phyloP scores from a whole-genome alignment of 805 yeast genomes.

The Hanseniaspora clermontiae region DNA sequence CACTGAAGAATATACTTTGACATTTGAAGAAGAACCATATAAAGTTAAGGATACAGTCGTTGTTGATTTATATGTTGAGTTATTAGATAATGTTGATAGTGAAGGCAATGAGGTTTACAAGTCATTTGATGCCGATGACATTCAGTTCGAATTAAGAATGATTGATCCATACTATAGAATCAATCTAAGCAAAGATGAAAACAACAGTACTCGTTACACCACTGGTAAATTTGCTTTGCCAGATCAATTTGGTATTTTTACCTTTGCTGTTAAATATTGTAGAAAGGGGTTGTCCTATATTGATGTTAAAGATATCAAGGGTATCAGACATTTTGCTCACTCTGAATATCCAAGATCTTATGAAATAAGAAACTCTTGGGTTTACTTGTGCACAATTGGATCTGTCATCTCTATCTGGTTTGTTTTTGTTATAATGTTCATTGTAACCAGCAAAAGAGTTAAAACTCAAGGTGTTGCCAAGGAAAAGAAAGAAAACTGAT shows the following conservation, averaged over 20 bases:
- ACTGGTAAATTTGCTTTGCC: constrained; percentile 58
- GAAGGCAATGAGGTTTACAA: constrained; percentile 37
- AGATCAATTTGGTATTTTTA: constrained; percentile 94
- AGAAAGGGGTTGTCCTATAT: constrained; percentile 65
- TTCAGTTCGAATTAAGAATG: constrained; percentile 79
- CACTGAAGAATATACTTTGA: constrained; percentile 14
- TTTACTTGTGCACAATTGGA: constrained; percentile 60
- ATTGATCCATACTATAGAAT: constrained; percentile 90
- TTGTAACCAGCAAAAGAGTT: constrained; percentile 20
- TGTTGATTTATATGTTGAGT: constrained; percentile 37
- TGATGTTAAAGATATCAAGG: constrained; percentile 52
- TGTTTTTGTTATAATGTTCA: constrained; percentile 54
- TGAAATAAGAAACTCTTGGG: constrained; percentile 89
- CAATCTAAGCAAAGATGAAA: constrained; percentile 37
- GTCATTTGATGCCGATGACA: constrained; percentile 49
- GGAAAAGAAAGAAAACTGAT: constrained; percentile 6
- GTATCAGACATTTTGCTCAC: constrained; percentile 88
- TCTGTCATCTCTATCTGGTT: constrained; percentile 69
- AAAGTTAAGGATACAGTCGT: constrained; percentile 61
- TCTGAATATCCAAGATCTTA: constrained; percentile 89
- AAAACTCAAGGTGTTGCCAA: not conserved
- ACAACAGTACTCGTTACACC: constrained; percentile 39
- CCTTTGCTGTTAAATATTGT: constrained; percentile 65
- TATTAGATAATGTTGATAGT: constrained; percentile 35
- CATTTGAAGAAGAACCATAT: constrained; percentile 40